Evolutionary conservation across 2,329 filamentous ascomycete genomes (phyloP).

Genomic region (Scytalidium sp.): DNA sequence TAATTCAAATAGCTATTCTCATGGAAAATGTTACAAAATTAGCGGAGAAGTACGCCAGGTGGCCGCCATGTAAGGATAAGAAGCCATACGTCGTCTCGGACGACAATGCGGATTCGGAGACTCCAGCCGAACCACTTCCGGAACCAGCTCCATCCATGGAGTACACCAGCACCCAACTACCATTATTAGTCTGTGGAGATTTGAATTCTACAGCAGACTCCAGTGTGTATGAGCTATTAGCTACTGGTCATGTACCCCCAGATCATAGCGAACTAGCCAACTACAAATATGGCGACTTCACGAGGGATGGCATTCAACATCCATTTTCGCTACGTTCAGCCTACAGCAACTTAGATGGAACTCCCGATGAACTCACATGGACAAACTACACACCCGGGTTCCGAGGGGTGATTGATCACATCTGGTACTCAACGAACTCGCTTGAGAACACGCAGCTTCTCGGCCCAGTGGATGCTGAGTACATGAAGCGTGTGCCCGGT

Average conservation of each 20-base stretch:
- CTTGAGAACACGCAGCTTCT: slow-evolving; percentile 65
- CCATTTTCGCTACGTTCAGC: slow-evolving; percentile 91
- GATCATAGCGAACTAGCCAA: slow-evolving; percentile 77
- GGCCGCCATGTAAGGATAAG: slow-evolving; percentile 81
- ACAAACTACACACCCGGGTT: slow-evolving; percentile 98
- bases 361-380: slow-evolving; percentile 81
- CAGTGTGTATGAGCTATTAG: slow-evolving; percentile 87
- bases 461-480: slow-evolving; percentile 68
- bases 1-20: slow-evolving; percentile 91
- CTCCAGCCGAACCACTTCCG: slow-evolving; percentile 50
- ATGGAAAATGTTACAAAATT: slow-evolving; percentile 89
- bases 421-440: slow-evolving; percentile 88
- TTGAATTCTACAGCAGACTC: slow-evolving; percentile 90
- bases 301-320: slow-evolving; percentile 86
- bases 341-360: slow-evolving; percentile 78
- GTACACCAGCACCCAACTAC: slow-evolving; percentile 84
- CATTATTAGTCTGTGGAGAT: slow-evolving; percentile 87
- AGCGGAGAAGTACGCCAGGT: slow-evolving; percentile 79
- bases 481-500: slow-evolving; percentile 67
- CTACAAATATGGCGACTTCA: slow-evolving; percentile 91
- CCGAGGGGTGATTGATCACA: slow-evolving; percentile 88
- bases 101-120: slow-evolving; percentile 41
- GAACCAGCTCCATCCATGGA: slow-evolving; percentile 80
- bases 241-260: slow-evolving; percentile 72
- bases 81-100: slow-evolving; percentile 30